phyloP scores from a whole-genome alignment of 2,329 filamentous ascomycete genomes.

The Fusarium sp. region DNA sequence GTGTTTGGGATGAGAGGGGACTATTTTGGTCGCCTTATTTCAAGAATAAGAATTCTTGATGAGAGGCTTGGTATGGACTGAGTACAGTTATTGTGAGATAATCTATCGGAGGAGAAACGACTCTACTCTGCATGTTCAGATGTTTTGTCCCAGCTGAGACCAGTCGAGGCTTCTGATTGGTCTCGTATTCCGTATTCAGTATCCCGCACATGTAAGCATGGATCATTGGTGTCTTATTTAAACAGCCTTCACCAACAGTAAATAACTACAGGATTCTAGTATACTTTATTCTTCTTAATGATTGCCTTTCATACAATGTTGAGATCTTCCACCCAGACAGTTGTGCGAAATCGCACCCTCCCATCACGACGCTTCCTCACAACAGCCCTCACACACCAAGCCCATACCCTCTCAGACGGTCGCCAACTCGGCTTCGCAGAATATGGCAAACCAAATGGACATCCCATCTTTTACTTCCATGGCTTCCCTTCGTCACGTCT shows the following conservation, averaged over 20 bases:
- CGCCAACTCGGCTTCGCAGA: constrained; percentile 13
- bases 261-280: fast-evolving
- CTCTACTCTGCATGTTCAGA: neutral
- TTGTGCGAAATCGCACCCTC: neutral
- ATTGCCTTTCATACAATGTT: neutral
- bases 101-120: neutral
- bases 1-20: constrained; percentile 40
- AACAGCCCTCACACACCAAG: constrained; percentile 37
- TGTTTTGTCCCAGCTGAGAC: neutral
- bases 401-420: neutral
- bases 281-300: neutral
- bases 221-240: neutral
- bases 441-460: neutral
- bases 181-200: constrained; percentile 30
- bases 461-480: constrained; percentile 2
- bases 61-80: fast-evolving
- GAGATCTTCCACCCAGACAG: neutral
- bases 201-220: neutral
- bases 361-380: neutral
- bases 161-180: neutral
- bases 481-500: neutral
- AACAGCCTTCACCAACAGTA: neutral
- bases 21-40: constrained; percentile 47
- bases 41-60: neutral
- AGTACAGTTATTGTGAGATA: too few species aligned